Conservation (phyloP, 2,329 filamentous ascomycete species). For the Aspergillus amoenus region DNA sequence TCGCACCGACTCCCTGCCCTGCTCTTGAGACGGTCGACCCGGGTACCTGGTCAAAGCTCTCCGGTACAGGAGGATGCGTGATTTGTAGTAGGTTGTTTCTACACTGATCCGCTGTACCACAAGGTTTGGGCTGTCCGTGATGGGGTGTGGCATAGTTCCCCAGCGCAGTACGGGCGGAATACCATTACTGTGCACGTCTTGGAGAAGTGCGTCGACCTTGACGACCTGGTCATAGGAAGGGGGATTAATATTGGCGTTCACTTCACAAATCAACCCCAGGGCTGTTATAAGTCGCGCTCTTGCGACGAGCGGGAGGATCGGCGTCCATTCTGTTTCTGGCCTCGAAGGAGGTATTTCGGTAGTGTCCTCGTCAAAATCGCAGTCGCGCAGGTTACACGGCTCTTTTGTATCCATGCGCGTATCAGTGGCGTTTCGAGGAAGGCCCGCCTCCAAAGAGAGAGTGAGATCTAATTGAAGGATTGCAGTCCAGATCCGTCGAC, state of each 20-base stretch:
- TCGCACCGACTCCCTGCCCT: background rate
- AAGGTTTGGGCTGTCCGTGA: background rate
- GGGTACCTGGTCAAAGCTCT: background rate
- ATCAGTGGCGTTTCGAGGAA: background rate
- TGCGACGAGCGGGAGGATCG: background rate
- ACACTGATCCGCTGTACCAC: background rate
- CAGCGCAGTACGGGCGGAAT: background rate
- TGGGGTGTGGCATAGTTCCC: background rate
- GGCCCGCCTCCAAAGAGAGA: background rate
- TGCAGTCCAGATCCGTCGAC: background rate
- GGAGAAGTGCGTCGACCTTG: background rate
- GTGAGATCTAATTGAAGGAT: background rate
- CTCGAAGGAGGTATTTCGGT: background rate
- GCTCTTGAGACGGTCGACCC: background rate
- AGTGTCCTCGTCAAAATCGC: background rate
- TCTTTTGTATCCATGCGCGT: too few species aligned
- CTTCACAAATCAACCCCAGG: background rate
- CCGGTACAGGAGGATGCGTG: background rate
- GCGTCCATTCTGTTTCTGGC: slow-evolving; percentile 1
- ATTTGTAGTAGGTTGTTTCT: background rate
- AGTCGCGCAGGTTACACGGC: background rate
- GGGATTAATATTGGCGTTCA: background rate
- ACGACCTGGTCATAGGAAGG: background rate
- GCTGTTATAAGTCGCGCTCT: background rate
- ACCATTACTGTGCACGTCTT: background rate